phyloP scores from a whole-genome alignment of 306 rosid species.

The Pachyrhizus erosus region DNA sequence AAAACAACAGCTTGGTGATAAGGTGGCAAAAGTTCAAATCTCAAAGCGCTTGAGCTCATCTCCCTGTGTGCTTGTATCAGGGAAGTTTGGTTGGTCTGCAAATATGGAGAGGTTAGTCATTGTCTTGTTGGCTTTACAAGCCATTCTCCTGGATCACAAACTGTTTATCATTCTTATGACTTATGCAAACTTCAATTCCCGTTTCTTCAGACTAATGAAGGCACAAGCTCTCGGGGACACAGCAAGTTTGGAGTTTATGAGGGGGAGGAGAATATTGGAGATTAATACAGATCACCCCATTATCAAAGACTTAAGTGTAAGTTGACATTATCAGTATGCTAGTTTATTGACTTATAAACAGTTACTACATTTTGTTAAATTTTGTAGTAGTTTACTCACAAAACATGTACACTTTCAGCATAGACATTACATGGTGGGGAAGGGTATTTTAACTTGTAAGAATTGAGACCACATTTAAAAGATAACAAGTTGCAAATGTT shows the following conservation, averaged over 20 bases:
- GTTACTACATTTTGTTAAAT: background rate
- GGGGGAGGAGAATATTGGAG: constrained; percentile 98
- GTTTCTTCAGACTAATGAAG: constrained; percentile 86
- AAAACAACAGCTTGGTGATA: constrained; percentile 96
- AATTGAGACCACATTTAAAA: background rate
- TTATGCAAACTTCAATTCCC: background rate
- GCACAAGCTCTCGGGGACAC: constrained; percentile 98
- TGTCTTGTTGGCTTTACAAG: background rate
- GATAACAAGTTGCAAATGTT: background rate
- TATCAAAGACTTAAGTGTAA: constrained; percentile 82
- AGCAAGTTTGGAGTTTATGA: constrained; percentile 95
- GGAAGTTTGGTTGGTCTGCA: constrained; percentile 99
- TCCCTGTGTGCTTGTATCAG: constrained; percentile 99
- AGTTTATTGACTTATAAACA: background rate
- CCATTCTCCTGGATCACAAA: background rate
- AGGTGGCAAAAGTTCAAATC: constrained; percentile 92
- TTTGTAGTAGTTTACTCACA: background rate
- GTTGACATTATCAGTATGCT: constrained; percentile 34
- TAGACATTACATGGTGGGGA: background rate
- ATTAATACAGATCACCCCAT: constrained; percentile 95
- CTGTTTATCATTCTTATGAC: constrained; percentile 3
- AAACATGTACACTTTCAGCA: background rate
- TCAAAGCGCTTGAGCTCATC: constrained; percentile 98
- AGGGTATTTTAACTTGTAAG: background rate
- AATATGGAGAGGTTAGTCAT: constrained; percentile 92